Evolutionary conservation across 2,329 filamentous ascomycete species (phyloP).

Genomic region (Colletotrichum orbiculare): DNA sequence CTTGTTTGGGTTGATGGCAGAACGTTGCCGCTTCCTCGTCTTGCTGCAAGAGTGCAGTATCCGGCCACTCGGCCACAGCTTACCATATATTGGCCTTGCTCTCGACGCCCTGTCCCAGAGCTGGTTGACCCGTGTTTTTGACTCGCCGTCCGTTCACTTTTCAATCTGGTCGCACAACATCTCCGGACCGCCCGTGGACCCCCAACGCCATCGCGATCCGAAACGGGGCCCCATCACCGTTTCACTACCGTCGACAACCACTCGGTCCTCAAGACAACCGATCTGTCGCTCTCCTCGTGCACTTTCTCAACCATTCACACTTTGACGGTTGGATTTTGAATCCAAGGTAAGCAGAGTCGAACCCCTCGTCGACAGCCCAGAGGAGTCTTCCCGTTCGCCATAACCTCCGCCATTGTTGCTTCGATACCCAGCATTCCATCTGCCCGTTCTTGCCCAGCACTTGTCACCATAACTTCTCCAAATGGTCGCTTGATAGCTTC

Average conservation of each 20-base stretch:
- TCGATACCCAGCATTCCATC: no score
- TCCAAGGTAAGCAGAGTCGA: no score
- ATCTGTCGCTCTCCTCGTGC: slow-evolving; percentile 4
- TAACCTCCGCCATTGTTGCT: no score
- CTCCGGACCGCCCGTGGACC: background rate
- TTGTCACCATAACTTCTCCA: no score
- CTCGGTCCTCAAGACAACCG: background rate
- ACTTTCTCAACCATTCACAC: background rate
- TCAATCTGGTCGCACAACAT: background rate
- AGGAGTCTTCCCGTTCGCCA: no score
- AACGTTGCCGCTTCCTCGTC: slow-evolving; percentile 15
- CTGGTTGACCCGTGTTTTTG: background rate
- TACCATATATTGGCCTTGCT: slow-evolving; percentile 11
- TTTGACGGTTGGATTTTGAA: no score
- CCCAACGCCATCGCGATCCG: slow-evolving; percentile 2
- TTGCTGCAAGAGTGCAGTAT: background rate
- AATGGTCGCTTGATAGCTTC: no score
- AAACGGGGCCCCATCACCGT: background rate
- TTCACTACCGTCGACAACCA: slow-evolving; percentile 17
- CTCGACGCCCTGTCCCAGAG: background rate
- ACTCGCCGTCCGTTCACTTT: background rate
- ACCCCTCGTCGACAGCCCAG: no score
- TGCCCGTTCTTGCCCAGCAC: no score
- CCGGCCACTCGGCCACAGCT: slow-evolving; percentile 15
- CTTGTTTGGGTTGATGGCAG: slow-evolving; percentile 18